Conservation (phyloP, 2,329 filamentous ascomycete species). For the Blastomyces silverae region DNA sequence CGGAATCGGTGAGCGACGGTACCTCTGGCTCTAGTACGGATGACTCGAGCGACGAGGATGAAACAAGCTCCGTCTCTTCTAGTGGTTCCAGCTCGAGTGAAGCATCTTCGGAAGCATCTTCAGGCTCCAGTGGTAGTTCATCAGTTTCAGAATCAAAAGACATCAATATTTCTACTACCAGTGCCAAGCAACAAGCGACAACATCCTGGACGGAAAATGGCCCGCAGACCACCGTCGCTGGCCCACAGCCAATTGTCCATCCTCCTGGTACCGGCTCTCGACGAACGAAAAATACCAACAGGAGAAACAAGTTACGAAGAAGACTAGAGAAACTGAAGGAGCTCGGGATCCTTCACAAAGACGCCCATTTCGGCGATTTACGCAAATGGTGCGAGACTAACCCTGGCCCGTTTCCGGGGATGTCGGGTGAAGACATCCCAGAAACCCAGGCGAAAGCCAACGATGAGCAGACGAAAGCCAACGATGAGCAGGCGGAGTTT, state of each 20-base stretch:
- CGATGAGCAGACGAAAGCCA: conserved; percentile 29
- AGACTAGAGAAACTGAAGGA: conserved; percentile 49
- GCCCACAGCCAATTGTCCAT: conserved; percentile 23
- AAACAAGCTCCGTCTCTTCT: conserved; percentile 24
- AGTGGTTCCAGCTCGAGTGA: conserved; percentile 19
- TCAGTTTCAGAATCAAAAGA: conserved; percentile 26
- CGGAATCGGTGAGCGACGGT: conserved; percentile 20
- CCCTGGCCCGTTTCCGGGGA: conserved; percentile 20
- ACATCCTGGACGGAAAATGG: neutral
- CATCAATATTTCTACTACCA: neutral
- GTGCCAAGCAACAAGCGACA: neutral
- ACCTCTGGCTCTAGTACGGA: conserved; percentile 20
- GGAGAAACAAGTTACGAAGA: conserved; percentile 46
- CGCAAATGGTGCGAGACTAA: conserved; percentile 31
- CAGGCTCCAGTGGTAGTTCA: conserved; percentile 24
- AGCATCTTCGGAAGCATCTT: conserved; percentile 16
- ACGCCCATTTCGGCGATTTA: conserved; percentile 49
- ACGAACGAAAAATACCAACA: conserved; percentile 51
- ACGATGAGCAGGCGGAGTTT: conserved; percentile 40
- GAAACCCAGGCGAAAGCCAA: conserved; percentile 18
- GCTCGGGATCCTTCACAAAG: conserved; percentile 45
- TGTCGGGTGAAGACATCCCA: neutral
- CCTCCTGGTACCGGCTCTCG: conserved; percentile 47
- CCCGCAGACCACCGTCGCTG: conserved; percentile 13
- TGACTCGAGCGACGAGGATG: conserved; percentile 21